Evolutionary conservation across 768 basidiomycete species (phyloP).

Genomic region (Phylloporus sp.): DNA sequence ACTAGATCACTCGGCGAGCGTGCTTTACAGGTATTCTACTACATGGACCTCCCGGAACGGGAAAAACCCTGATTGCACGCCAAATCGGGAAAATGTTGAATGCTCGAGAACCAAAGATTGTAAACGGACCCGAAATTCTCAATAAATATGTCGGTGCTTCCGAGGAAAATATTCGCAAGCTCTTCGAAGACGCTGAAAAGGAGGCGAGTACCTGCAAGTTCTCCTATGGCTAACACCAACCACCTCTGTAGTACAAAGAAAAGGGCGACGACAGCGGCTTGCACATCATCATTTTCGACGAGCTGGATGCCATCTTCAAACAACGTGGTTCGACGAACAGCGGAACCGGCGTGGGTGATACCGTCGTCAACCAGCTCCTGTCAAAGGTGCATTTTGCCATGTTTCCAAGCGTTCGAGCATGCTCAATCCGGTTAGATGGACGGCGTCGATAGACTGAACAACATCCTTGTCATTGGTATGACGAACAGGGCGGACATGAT

Average conservation of each 20-base stretch:
- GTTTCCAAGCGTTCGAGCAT: background rate
- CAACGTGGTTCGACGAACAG: slow-evolving; percentile 90
- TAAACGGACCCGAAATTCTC: slow-evolving; percentile 96
- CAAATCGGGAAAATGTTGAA: slow-evolving; percentile 99
- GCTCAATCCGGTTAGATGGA: slow-evolving; percentile 69
- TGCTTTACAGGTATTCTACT: slow-evolving; percentile 72
- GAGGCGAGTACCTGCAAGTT: slow-evolving; percentile 50
- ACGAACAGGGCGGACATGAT: slow-evolving; percentile 99
- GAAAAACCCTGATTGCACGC: slow-evolving; percentile 95
- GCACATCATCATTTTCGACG: slow-evolving; percentile 99
- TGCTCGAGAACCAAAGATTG: slow-evolving; percentile 94
- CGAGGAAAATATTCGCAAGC: slow-evolving; percentile 96
- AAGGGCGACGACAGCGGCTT: slow-evolving; percentile 96
- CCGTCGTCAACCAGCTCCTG: slow-evolving; percentile 94
- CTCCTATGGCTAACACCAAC: slow-evolving; percentile 1
- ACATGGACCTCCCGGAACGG: slow-evolving; percentile 95
- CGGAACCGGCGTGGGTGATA: slow-evolving; percentile 98
- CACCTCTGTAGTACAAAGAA: slow-evolving; percentile 74
- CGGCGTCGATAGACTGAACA: slow-evolving; percentile 97
- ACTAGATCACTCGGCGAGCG: background rate
- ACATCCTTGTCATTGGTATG: slow-evolving; percentile 99
- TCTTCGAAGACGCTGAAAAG: slow-evolving; percentile 97
- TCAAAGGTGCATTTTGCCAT: slow-evolving; percentile 64
- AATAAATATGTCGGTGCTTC: slow-evolving; percentile 97
- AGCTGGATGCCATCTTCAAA: slow-evolving; percentile 97